Percentiles rank a stretch among this genome's conserved stretches.
These are phyloP conservation scores for Apiospora koreana DNA, from an alignment of 2,329 filamentous ascomycete genomes.

Conservation along the genomic window DNA sequence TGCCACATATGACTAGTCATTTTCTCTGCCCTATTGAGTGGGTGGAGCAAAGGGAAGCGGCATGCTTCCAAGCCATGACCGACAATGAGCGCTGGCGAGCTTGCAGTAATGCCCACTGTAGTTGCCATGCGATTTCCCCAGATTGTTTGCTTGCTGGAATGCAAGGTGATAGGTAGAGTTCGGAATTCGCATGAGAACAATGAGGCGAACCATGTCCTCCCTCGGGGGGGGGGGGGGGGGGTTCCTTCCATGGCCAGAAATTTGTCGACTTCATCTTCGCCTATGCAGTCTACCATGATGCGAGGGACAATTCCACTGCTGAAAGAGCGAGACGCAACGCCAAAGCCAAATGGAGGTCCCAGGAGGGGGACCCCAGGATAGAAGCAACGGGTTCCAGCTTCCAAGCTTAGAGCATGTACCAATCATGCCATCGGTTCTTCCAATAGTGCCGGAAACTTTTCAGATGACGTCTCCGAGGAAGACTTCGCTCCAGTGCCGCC, in stretches of 20 bases:
- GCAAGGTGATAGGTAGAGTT: not conserved
- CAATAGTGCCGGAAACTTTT: not conserved
- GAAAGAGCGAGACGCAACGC: not conserved
- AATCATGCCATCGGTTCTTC: not conserved
- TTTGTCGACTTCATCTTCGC: not conserved
- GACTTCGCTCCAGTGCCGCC: not conserved
- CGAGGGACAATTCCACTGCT: not conserved
- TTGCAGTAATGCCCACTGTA: not conserved
- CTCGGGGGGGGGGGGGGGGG: not conserved
- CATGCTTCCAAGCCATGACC: not conserved
- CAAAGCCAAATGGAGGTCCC: not conserved
- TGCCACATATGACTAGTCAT: conserved; percentile 4
- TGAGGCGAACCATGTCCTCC: not conserved
- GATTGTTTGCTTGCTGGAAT: not conserved
- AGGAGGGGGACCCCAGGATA: not conserved
- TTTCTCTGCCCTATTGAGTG: not conserved
- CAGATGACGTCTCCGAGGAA: not conserved
- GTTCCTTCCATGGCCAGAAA: not conserved
- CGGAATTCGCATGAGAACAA: not conserved
- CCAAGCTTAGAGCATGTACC: not conserved
- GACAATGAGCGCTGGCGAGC: not conserved
- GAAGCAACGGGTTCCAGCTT: not conserved
- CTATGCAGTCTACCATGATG: conserved; percentile 4
- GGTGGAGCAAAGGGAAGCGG: not conserved
- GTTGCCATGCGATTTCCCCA: not conserved